phyloP scores from a whole-genome alignment of 148 eudicot species.

The Fagopyrum tataricum region DNA sequence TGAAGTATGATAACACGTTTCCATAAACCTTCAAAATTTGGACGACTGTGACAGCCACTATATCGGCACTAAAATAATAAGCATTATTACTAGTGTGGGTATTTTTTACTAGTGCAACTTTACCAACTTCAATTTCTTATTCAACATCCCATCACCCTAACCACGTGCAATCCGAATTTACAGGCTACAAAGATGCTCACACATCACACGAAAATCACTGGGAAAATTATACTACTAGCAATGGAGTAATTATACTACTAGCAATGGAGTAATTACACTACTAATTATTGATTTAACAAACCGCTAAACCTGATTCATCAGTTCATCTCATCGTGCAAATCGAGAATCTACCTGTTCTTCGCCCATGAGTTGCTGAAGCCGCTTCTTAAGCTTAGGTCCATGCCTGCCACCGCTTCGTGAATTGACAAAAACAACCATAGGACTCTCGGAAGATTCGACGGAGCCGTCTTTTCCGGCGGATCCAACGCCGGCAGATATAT shows the following conservation, averaged over 20 bases:
- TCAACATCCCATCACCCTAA: neutral
- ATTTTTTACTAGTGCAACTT: neutral
- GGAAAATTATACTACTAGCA: neutral
- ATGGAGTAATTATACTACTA: constrained; percentile 18
- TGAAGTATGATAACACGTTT: neutral
- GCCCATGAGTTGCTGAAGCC: constrained; percentile 74
- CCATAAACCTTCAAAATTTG: neutral
- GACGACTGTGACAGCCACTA: neutral
- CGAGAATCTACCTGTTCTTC: constrained; percentile 60
- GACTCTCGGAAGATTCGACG: constrained; percentile 33
- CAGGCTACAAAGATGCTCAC: constrained; percentile 2
- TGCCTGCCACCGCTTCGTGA: constrained; percentile 84
- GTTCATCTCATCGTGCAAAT: neutral
- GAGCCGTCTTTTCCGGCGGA: constrained; percentile 23
- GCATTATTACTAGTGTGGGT: neutral
- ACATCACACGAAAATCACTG: neutral
- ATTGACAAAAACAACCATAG: constrained; percentile 76
- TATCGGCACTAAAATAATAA: neutral
- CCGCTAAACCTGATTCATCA: neutral
- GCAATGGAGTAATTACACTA: constrained; percentile 12
- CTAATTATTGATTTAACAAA: neutral
- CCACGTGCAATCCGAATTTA: constrained; percentile 13
- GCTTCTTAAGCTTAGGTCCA: constrained; percentile 56
- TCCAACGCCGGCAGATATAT: constrained; percentile 20
- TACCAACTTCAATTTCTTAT: neutral